A percentile compares a stretch with the other conserved stretches of the same genome.
phyloP scores from a whole-genome alignment of 495 filamentous ascomycete species.

The Parmelia sp. region DNA sequence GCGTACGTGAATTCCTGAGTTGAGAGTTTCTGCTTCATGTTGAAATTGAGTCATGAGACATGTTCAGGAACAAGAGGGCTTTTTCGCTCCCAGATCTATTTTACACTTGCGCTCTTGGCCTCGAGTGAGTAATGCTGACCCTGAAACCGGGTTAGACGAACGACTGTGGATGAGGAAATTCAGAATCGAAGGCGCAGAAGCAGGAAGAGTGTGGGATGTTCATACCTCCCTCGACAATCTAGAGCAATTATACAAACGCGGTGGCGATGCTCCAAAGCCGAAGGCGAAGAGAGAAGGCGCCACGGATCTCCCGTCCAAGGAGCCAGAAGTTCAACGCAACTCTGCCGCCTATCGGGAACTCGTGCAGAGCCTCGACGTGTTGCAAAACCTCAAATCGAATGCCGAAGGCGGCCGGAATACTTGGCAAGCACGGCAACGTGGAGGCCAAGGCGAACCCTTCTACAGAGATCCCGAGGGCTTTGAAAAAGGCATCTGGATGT shows the following conservation, averaged over 20 bases:
- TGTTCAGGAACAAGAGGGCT: too few relatives aligned
- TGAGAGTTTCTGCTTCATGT: too few relatives aligned
- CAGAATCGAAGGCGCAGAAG: constrained; percentile 38
- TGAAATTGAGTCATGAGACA: too few relatives aligned
- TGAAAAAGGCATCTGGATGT: constrained; percentile 44
- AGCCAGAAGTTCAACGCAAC: constrained; percentile 14
- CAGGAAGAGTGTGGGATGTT: constrained; percentile 50
- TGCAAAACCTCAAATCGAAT: constrained; percentile 35
- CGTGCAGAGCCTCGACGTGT: constrained; percentile 35
- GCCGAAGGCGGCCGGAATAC: constrained; percentile 43
- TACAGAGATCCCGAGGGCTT: constrained; percentile 51
- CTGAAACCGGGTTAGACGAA: too few relatives aligned
- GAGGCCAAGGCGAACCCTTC: constrained; percentile 55
- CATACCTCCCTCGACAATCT: constrained; percentile 28
- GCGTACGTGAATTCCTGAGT: too few relatives aligned
- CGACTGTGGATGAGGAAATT: constrained; percentile 48
- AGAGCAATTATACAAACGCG: constrained; percentile 20
- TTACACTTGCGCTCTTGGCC: too few relatives aligned
- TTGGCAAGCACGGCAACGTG: constrained; percentile 53
- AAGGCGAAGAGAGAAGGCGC: constrained; percentile 2
- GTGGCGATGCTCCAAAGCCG: not conserved
- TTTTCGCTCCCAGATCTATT: too few relatives aligned
- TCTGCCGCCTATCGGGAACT: constrained; percentile 26
- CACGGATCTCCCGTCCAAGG: not conserved
- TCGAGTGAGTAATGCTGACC: too few relatives aligned